phyloP scores from a whole-genome alignment of 2,329 filamentous ascomycete genomes.

The Malbranchea cinnamomea region DNA sequence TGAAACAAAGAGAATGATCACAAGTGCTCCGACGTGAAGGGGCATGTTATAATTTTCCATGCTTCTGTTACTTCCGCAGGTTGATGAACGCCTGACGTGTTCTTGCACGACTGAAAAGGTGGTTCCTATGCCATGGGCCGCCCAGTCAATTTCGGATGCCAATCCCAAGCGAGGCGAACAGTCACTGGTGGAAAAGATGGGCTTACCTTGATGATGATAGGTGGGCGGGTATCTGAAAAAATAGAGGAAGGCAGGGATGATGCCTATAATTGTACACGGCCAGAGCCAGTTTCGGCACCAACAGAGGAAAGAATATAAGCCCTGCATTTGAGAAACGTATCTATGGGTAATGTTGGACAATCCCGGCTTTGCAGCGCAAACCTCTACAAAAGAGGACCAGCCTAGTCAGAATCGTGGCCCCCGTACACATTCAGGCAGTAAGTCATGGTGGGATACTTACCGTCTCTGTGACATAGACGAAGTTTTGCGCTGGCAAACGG shows the following conservation, averaged over 20 bases:
- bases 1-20: constrained; percentile 43
- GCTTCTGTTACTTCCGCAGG: constrained; percentile 16
- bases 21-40: constrained; percentile 48
- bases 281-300: too few species aligned
- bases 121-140: too few species aligned
- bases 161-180: too few species aligned
- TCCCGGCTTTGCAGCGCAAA: constrained; percentile 11
- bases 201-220: too few species aligned
- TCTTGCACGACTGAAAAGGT: too few species aligned
- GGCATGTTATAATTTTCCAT: constrained; percentile 42
- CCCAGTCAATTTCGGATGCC: background rate
- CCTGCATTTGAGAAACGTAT: too few species aligned
- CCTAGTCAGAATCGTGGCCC: background rate
- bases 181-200: too few species aligned
- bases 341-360: too few species aligned
- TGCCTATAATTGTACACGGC: too few species aligned
- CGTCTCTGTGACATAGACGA: constrained; percentile 9
- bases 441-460: constrained; percentile 3
- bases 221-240: background rate
- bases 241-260: background rate
- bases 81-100: constrained; percentile 11
- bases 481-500: constrained; percentile 9
- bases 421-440: background rate
- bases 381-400: constrained; percentile 2
- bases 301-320: too few species aligned